These are phyloP conservation scores for Pyrenochaeta sp. DNA, from an alignment of 2,329 filamentous ascomycete species.

Conservation along the genomic window DNA sequence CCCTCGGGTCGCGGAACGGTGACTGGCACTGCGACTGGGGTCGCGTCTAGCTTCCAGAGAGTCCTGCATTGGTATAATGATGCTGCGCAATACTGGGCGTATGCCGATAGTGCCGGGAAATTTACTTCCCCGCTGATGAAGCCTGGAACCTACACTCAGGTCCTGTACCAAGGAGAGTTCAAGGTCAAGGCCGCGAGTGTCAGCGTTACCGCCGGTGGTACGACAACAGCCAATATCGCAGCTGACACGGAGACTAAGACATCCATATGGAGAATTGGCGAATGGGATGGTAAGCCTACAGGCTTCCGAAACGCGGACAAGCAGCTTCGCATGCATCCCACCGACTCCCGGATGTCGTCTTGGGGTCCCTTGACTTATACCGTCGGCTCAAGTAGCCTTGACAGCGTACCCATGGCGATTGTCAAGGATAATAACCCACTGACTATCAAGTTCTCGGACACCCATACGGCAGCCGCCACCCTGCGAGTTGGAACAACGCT, in stretches of 20 bases:
- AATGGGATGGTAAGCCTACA: constrained; percentile 67
- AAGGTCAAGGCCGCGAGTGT: constrained; percentile 60
- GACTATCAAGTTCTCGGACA: constrained; percentile 68
- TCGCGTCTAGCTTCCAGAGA: constrained; percentile 59
- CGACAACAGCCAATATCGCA: constrained; percentile 61
- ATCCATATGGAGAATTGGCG: constrained; percentile 70
- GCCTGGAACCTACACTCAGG: constrained; percentile 73
- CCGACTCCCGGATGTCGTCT: constrained; percentile 68
- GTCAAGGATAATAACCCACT: constrained; percentile 69
- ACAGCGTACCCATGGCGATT: constrained; percentile 71
- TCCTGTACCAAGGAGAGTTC: constrained; percentile 69
- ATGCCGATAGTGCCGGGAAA: constrained; percentile 61
- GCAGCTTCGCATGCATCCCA: constrained; percentile 73
- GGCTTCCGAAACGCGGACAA: constrained; percentile 74
- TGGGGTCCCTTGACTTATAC: constrained; percentile 71
- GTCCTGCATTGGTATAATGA: constrained; percentile 73
- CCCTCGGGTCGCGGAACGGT: constrained; percentile 66
- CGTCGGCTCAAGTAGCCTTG: constrained; percentile 62
- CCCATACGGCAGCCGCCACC: constrained; percentile 62
- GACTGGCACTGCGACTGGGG: constrained; percentile 67
- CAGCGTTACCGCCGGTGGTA: constrained; percentile 59
- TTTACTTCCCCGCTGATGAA: constrained; percentile 74
- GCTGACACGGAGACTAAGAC: constrained; percentile 58
- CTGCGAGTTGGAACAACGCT: constrained; percentile 72
- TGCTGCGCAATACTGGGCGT: constrained; percentile 71